phyloP scores from a whole-genome alignment of 176 grass and related monocot genomes.

The Carex scoparia region DNA sequence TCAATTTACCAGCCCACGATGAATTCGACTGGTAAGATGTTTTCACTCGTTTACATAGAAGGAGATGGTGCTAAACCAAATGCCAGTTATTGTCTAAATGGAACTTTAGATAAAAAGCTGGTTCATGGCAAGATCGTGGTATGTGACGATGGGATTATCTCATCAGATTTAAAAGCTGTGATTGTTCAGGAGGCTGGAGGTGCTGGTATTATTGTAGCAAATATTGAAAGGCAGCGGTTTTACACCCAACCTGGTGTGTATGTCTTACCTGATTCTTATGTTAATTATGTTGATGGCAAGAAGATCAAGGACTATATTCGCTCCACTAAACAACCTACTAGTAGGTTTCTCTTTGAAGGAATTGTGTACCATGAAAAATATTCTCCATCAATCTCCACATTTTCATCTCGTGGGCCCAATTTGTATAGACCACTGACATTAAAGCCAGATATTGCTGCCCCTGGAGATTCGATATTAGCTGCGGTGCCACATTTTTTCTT shows the following conservation, averaged over 20 bases:
- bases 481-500: neutral
- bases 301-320: neutral
- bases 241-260: neutral
- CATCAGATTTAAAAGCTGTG: neutral
- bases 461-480: neutral
- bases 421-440: neutral
- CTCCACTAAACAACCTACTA: neutral
- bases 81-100: neutral
- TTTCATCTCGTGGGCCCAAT: neutral
- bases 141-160: neutral
- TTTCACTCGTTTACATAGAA: slow-evolving; percentile 12
- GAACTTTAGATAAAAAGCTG: neutral
- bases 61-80: neutral
- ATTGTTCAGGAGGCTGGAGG: slow-evolving; percentile 32
- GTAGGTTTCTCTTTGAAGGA: neutral
- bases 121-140: neutral
- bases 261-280: slow-evolving; percentile 1
- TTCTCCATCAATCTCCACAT: neutral
- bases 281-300: neutral
- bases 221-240: neutral
- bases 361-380: neutral
- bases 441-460: neutral
- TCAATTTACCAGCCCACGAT: too few species aligned
- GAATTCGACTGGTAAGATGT: neutral
- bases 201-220: slow-evolving; percentile 7